Evolutionary conservation across 352 stramenopile genomes (phyloP).

Genomic region (Pythium brachiatum): DNA sequence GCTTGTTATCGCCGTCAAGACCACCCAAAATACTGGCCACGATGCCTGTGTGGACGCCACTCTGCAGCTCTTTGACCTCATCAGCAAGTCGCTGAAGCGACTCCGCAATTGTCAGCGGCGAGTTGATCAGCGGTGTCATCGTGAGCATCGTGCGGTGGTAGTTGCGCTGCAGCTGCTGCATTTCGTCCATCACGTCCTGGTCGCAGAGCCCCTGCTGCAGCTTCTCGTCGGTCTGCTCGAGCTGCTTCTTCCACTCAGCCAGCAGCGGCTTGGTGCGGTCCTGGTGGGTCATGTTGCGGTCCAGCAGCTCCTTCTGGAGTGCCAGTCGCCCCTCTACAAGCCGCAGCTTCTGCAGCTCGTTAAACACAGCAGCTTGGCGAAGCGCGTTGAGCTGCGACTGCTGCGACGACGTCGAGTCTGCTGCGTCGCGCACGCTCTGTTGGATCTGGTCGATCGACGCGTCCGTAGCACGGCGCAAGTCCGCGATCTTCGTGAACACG

Average conservation of each 20-base stretch:
- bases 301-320: constrained; percentile 68
- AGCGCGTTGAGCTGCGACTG: constrained; percentile 55
- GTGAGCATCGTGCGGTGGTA: constrained; percentile 62
- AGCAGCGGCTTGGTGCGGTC: constrained; percentile 64
- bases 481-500: constrained; percentile 78
- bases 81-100: constrained; percentile 53
- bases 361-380: constrained; percentile 48
- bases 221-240: constrained; percentile 67
- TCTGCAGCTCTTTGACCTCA: constrained; percentile 56
- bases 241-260: constrained; percentile 59
- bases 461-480: constrained; percentile 60
- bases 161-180: constrained; percentile 61
- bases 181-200: constrained; percentile 54
- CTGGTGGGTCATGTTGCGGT: constrained; percentile 66
- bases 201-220: constrained; percentile 48
- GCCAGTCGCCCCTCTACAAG: constrained; percentile 52
- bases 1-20: constrained; percentile 8
- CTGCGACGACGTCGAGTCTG: constrained; percentile 36
- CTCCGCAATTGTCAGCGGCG: constrained; percentile 55
- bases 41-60: constrained; percentile 43
- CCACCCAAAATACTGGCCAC: constrained; percentile 25
- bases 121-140: constrained; percentile 57
- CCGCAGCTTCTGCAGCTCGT: constrained; percentile 53
- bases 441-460: constrained; percentile 55
- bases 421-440: constrained; percentile 42